Base-by-base conservation (phyloP, 345 rosid species). In the Draba incana region DNA sequence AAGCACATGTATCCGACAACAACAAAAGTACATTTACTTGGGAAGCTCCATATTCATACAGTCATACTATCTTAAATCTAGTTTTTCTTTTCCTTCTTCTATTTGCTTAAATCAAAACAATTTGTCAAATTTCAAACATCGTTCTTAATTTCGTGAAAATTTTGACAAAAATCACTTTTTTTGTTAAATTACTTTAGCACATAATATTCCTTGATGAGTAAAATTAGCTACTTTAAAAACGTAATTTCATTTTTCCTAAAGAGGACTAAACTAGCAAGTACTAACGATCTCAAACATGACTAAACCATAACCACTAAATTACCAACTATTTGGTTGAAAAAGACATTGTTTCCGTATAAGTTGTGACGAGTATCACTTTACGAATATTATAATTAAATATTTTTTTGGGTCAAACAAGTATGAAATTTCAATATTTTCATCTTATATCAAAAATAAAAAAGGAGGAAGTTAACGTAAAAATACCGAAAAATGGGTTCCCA, bases 1-100 rank as follows among this genome's bases (percentile, higher is more conserved):
- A 49, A 58, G 60, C 77, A 39, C 77, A 65, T 74, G 77, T 66
- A 37, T 74, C 63, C 63, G 78, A 66, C 68, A 60, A 53, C 72
- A 66, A 60, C 77, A 43, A 66, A 66, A 59, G 43, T 52, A 59
- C 56, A 60, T 52, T 25, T 66, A 51, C 50, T 74, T 59, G 62
- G 59, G 62, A 72, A 59, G 24, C 48, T 52, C 65, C 41, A 31
- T 46, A 30, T 56, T 57, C 65, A 64, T 50, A 24, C 27, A 31
- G 10, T 24, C 31, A 10, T 33, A n/a, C n/a, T n/a, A 10, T 54
- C 28, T 35, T 3, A 45, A 33, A 4, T 14, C 43, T 20, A 20
- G 6, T 13, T 20, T 20, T 20, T 20, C 20, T 20, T 20, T 20
- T 20, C 20, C 0, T 10, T 6, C 39, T 1, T n/a, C 9, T 48